Evolutionary conservation across 1,139 yeast genomes (phyloP), one percentile per base, ranked within the genome.

Genomic region (Arxiozyma bovina): DNA sequence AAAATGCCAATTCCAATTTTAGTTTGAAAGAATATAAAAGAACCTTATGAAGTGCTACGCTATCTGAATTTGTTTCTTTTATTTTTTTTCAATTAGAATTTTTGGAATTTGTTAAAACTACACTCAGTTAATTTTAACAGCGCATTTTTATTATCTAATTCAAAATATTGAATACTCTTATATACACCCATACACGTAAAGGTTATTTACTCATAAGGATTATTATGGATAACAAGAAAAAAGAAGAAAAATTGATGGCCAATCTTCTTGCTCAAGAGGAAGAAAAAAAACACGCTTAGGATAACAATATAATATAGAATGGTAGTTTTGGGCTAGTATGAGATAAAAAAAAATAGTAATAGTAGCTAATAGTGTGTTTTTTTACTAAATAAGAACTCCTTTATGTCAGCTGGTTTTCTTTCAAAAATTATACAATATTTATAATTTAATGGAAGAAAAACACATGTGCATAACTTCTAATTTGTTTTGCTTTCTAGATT

Each of bases 171-270:
- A 30, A 21, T 30, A 15, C 48, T 30, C 48, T 45, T 27, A 45
- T 30, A 45, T 45, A 45, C 48, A 45, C 48, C 48, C 48, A 45
- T 45, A 45, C 48, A 45, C 48, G 18, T 45, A 45, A 45, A 30
- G 48, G 42, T 25, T 45, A 15, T 20, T 30, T 18, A 41, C 25
- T 45, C 9, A 45, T n/a, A 30, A 30, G 48, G 41, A 30, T 25
- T 45, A 22, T 45, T 11, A 30, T 34, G 40, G 40, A 34, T 34
- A 34, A 34, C 2, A 34, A 34, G 40, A 18, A 27, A 30, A 18
- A 30, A 30, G n/a, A 45, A 30, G 21, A 27, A 30, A 27, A 30
- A 45, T 30, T 45, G 48, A 45, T 45, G 48, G 30, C 20, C 48
- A 45, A 27, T 30, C 48, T 30, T 22, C 6, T 34, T 15, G 6